Evolutionary conservation across 805 yeast species (phyloP).

Genomic region (Saccharomycopsis oosterbeekiorum): DNA sequence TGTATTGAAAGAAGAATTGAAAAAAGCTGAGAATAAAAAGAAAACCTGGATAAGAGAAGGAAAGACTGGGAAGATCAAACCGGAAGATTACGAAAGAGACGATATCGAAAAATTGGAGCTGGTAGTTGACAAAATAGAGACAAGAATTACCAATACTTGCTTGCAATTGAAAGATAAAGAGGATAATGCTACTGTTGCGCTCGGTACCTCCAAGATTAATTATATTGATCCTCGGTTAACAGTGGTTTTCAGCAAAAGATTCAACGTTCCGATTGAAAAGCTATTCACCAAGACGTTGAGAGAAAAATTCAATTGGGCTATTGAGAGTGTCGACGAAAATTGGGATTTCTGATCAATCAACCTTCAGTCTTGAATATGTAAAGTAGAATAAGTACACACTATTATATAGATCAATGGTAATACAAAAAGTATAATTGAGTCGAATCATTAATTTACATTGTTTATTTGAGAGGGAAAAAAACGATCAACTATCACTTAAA

Average conservation of each 20-base stretch:
- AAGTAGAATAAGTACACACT: neutral
- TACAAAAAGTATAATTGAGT: neutral
- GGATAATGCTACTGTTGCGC: constrained; percentile 86
- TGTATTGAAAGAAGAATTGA: constrained; percentile 50
- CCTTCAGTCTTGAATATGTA: neutral
- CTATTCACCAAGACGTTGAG: constrained; percentile 83
- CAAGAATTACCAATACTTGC: constrained; percentile 55
- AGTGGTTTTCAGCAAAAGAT: constrained; percentile 80
- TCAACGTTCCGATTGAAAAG: constrained; percentile 83
- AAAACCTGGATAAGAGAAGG: constrained; percentile 48
- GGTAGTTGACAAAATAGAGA: constrained; percentile 65
- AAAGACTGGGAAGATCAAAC: constrained; percentile 35
- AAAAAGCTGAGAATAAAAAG: constrained; percentile 42
- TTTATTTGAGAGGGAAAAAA: no score
- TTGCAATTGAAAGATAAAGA: constrained; percentile 84
- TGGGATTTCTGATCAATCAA: constrained; percentile 57
- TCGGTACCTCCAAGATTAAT: constrained; percentile 88
- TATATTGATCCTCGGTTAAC: constrained; percentile 92
- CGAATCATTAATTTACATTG: neutral
- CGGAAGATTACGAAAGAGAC: constrained; percentile 36
- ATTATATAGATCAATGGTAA: neutral
- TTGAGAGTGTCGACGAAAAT: constrained; percentile 76
- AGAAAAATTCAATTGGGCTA: constrained; percentile 94
- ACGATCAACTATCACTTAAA: no score
- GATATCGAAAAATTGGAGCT: constrained; percentile 59